These are phyloP conservation scores for Corymbia citriodora DNA, from an alignment of 441 rosid species.

Conservation along the genomic window DNA sequence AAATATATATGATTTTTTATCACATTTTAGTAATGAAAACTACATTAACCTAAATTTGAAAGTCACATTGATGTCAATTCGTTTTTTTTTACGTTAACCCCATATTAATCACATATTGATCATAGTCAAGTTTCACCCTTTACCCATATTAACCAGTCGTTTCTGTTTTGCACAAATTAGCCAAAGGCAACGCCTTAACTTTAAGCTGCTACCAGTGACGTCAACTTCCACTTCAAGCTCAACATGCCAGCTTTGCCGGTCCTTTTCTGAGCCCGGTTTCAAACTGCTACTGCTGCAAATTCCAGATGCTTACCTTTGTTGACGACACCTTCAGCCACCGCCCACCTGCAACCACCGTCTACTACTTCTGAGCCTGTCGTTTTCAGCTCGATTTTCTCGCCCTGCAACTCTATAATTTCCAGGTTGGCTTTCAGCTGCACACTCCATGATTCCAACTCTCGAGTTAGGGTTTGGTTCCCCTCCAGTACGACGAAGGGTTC, in stretches of 20 bases:
- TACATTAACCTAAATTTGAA: neutral
- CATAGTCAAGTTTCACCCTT: neutral
- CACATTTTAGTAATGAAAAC: neutral
- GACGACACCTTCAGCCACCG: neutral
- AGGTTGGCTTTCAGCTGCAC: neutral
- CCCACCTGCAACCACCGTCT: neutral
- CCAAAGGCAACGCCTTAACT: neutral
- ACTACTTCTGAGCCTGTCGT: neutral
- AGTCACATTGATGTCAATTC: neutral
- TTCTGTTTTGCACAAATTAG: neutral
- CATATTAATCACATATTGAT: neutral
- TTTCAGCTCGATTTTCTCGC: neutral
- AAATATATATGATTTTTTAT: neutral
- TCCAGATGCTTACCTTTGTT: neutral
- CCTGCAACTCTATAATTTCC: neutral
- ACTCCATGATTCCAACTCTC: neutral
- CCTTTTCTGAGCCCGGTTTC: neutral
- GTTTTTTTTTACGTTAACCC: neutral
- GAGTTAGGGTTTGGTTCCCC: neutral
- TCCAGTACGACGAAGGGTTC: neutral
- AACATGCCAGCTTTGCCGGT: neutral
- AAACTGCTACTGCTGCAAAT: no score
- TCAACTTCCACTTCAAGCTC: neutral
- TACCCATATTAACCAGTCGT: neutral
- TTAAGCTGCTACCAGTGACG: neutral